Base-by-base conservation (phyloP, 495 filamentous ascomycete species). In the Penicillium parvum region DNA sequence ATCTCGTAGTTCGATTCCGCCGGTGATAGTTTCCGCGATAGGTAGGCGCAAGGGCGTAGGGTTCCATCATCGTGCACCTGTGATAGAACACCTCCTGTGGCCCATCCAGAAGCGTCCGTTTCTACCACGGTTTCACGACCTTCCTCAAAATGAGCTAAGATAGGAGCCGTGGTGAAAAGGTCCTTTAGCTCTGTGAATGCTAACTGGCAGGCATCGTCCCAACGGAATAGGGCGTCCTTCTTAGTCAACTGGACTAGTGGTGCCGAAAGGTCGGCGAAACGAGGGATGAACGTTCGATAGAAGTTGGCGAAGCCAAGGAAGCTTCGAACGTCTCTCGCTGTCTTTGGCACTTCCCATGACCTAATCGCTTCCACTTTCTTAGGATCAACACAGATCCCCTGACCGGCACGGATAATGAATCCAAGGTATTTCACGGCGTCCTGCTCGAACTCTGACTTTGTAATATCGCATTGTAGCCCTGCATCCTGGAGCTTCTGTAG, bases 1-100 rank as follows among this genome's bases (percentile, higher is more conserved):
- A 66, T 63, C 14, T 55, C 15, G 32, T 68, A 69, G 29, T 69
- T 68, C 0, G 21, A 14, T 37, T 71, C 56, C 1, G 52, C 56
- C 1, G 47, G 36, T 7, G 17, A 47, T 9, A 61, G 36, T 16
- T 49, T 62, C 21, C 45, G 54, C 0, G 50, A 68, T 30, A 35
- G 55, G 36, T 50, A 68, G 7, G 43, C 43, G 6, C 54, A 38
- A 18, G 50, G 56, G 7, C 32, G 28, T 28, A 34, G 30, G 29
- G 27, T 1, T 28, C 29, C 12, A 15, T 43, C 20, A 1, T 2
- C 2, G 6, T 45, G 18, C 5, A 12, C n/a, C 21, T 59, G 20
- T 0, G 22, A 41, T 14, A 61, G 39, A 18, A 34, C 23, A 3
- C 36, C 50, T 33, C 39, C 29, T 0, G 42, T 5, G 9, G 5